These are phyloP conservation scores for Pseudogymnoascus sp. DNA, from an alignment of 2,329 filamentous ascomycete genomes.

Conservation along the genomic window DNA sequence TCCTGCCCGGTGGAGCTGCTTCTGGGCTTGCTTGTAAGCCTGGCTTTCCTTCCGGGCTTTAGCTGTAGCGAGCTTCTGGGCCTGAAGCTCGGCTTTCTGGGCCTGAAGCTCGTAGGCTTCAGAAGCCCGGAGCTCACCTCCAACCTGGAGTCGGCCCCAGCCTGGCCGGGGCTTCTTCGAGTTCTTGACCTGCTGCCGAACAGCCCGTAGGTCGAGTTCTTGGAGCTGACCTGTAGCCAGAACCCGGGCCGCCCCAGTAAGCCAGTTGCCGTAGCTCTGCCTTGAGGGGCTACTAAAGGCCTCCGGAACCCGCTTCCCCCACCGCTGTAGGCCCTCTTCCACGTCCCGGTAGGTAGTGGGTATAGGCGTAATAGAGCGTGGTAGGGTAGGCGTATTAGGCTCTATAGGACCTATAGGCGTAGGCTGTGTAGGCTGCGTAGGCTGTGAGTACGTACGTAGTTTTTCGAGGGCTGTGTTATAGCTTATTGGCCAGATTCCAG, in stretches of 20 bases:
- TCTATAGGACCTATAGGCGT: no score
- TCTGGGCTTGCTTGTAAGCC: no score
- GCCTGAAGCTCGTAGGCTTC: not conserved
- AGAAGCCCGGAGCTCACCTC: not conserved
- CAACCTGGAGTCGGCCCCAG: not conserved
- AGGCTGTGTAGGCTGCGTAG: not conserved
- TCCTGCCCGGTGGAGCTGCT: no score
- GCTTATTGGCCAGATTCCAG: not conserved
- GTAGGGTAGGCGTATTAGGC: not conserved
- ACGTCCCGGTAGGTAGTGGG: not conserved
- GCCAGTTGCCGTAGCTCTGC: not conserved
- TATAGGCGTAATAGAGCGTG: not conserved
- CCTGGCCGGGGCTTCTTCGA: no score
- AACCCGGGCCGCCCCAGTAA: not conserved
- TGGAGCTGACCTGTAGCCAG: not conserved
- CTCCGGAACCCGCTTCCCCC: no score
- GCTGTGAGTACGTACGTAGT: not conserved
- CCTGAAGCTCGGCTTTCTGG: not conserved
- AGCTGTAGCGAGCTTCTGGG: not conserved
- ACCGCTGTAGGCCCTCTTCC: not conserved
- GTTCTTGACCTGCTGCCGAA: no score
- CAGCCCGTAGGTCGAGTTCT: no score
- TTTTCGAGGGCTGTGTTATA: not conserved
- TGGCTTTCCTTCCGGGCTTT: no score
- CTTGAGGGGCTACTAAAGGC: no score